These are phyloP conservation scores for Aspergillus coremiiformis DNA, from an alignment of 495 filamentous ascomycete species.

Conservation along the genomic window DNA sequence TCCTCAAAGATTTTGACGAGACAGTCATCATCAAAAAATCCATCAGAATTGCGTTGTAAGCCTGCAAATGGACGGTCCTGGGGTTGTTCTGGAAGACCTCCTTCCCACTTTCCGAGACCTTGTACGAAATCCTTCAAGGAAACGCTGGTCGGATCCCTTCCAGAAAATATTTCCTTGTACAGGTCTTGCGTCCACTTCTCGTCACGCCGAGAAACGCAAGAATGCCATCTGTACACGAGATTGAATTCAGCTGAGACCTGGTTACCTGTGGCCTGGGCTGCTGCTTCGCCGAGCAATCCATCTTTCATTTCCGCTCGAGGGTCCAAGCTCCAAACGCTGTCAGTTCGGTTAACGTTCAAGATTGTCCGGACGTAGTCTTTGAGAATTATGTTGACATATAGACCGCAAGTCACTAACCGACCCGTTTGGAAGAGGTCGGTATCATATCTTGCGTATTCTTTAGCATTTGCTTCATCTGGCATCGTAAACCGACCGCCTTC, in stretches of 20 bases:
- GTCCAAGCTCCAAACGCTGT: conserved; percentile 68
- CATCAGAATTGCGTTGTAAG: conserved; percentile 51
- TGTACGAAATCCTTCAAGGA: conserved; percentile 48
- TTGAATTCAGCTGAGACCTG: conserved; percentile 75
- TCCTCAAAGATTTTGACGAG: conserved; percentile 60
- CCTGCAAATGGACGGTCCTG: conserved; percentile 55
- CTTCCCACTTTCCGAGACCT: conserved; percentile 55
- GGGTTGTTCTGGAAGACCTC: conserved; percentile 53
- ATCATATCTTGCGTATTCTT: conserved; percentile 58
- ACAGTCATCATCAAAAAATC: conserved; percentile 58
- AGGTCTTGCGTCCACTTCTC: conserved; percentile 66
- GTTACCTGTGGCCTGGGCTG: conserved; percentile 50
- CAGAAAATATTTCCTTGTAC: conserved; percentile 55
- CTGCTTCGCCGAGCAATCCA: conserved; percentile 29
- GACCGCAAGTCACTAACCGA: conserved; percentile 62
- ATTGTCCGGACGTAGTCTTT: conserved; percentile 80
- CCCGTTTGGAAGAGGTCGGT: conserved; percentile 72
- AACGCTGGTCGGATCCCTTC: conserved; percentile 41
- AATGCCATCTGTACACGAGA: conserved; percentile 73
- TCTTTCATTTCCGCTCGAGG: conserved; percentile 53
- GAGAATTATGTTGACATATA: conserved; percentile 72
- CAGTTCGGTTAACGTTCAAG: conserved; percentile 64
- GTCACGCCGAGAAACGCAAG: conserved; percentile 64
- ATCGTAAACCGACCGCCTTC: conserved; percentile 51
- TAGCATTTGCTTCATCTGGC: conserved; percentile 37